Evolutionary conservation across 2,329 filamentous ascomycete species (phyloP), one percentile per base, ranked within the genome.

Genomic region (Orbilia javanica): DNA sequence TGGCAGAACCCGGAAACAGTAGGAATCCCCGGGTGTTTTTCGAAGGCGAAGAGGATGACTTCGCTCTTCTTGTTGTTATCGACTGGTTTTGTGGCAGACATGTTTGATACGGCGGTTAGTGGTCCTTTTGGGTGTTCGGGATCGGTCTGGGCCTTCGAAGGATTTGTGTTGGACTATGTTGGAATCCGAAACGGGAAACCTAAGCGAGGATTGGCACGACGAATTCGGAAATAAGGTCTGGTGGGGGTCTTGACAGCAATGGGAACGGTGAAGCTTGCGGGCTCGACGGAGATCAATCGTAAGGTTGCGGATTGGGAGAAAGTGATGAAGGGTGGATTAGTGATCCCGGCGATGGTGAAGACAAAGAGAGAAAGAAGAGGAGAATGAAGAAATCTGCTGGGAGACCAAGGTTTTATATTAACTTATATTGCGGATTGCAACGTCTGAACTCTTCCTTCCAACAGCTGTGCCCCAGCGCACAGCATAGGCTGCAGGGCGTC

Each of bases 1-100:
- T 79, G 75, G 27, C 75, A 79, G 55, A 64, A 79, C 6, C 34
- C 53, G 20, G 75, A 79, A 34, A 55, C 55, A 5, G 69, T 50
- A 1, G 75, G 64, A 3, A 18, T 44, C 7, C 42, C 42, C 4
- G 39, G 7, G 10, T 18, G 62, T 29, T 74, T 79, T 50, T 79
- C 75, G 34, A 79, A 79, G 42, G 68, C 75, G 29, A 69, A 74
- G 15, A 79, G 53, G 44, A 48, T 44, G 22, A 78, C 53, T 10
- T 42, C 53, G 15, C 42, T 46, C 3, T 46, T 36, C 27, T 48
- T 64, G 15, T 57, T 46, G 20, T 22, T 42, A 15, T 50, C 29
- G 20, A 42, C 57, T 25, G 66, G 44, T 15, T 50, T 50, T 42
- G 25, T 13, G 53, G 27, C 31, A 34, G 53, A 36, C 27, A 53